phyloP scores from a whole-genome alignment of 768 basidiomycete genomes.

The Hemileccinum impolitum region DNA sequence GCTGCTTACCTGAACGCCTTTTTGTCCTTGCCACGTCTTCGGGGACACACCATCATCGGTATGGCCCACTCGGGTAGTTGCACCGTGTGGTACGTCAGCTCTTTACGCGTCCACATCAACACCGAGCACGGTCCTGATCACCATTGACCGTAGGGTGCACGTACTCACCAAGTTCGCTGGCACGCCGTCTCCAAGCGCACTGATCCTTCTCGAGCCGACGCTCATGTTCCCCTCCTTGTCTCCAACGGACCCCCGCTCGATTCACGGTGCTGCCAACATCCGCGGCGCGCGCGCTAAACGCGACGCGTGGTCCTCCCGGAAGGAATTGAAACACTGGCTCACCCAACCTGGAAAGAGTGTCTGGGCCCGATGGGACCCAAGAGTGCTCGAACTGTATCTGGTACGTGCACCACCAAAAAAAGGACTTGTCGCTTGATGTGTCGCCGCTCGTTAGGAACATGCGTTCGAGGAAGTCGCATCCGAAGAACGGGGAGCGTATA shows the following conservation, averaged over 20 bases:
- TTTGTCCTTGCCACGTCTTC: slow-evolving; percentile 21
- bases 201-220: slow-evolving; percentile 30
- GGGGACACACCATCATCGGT: slow-evolving; percentile 21
- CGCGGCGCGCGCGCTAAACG: slow-evolving; percentile 26
- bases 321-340: slow-evolving; percentile 21
- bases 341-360: slow-evolving; percentile 7
- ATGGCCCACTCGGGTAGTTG: slow-evolving; percentile 30
- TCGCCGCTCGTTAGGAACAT: slow-evolving; percentile 15
- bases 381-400: slow-evolving; percentile 22
- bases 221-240: slow-evolving; percentile 31
- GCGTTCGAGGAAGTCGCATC: slow-evolving; percentile 19
- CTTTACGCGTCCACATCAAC: too few species aligned
- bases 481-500: slow-evolving; percentile 8
- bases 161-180: slow-evolving; percentile 17
- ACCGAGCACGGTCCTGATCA: background rate
- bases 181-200: slow-evolving; percentile 7
- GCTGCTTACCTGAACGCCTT: slow-evolving; percentile 25
- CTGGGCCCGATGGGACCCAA: slow-evolving; percentile 25
- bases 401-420: slow-evolving; percentile 8
- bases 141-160: slow-evolving; percentile 12
- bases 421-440: background rate
- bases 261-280: slow-evolving; percentile 31
- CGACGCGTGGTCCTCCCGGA: slow-evolving; percentile 25
- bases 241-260: slow-evolving; percentile 23
- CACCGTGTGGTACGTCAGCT: slow-evolving; percentile 22